A percentile compares a stretch with the other conserved stretches of the same genome.
Evolutionary conservation across 495 filamentous ascomycete genomes (phyloP).

Genomic region (Aspergillus funiculosus): DNA sequence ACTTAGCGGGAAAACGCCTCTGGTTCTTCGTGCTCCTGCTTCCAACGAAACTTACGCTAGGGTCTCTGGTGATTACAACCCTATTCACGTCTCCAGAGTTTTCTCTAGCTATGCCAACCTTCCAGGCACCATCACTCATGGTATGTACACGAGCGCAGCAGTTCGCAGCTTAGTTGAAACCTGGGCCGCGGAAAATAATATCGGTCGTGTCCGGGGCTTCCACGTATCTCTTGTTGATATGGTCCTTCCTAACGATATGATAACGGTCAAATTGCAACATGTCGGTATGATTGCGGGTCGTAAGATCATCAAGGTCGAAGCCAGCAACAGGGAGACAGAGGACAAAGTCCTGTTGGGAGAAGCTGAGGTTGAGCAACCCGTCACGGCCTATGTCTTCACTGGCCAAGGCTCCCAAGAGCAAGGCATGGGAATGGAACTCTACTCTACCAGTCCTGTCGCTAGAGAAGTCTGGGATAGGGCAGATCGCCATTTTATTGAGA

Average conservation of each 20-base stretch:
- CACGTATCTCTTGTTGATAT: slow-evolving; percentile 93
- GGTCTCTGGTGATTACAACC: slow-evolving; percentile 97
- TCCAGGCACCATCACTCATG: slow-evolving; percentile 94
- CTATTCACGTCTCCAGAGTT: slow-evolving; percentile 94
- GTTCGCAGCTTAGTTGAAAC: slow-evolving; percentile 98
- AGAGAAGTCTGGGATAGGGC: slow-evolving; percentile 98
- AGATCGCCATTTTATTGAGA: slow-evolving; percentile 96
- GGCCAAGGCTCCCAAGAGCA: slow-evolving; percentile 97
- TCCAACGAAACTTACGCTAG: slow-evolving; percentile 97
- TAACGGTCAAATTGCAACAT: slow-evolving; percentile 89
- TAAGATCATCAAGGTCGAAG: slow-evolving; percentile 98
- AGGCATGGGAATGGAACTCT: slow-evolving; percentile 99
- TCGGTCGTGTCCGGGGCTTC: slow-evolving; percentile 95
- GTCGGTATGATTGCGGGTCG: slow-evolving; percentile 96
- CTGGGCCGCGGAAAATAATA: slow-evolving; percentile 97
- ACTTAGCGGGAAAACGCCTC: slow-evolving; percentile 81
- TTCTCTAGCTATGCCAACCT: slow-evolving; percentile 94
- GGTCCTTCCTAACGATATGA: slow-evolving; percentile 93
- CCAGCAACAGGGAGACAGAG: slow-evolving; percentile 85
- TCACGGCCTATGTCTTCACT: slow-evolving; percentile 95
- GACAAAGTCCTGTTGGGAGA: slow-evolving; percentile 93
- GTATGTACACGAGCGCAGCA: slow-evolving; percentile 98
- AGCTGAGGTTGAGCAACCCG: slow-evolving; percentile 98
- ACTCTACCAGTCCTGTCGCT: slow-evolving; percentile 83
- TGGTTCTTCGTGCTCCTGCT: slow-evolving; percentile 83